Base-by-base conservation (phyloP, 768 basidiomycete species). In the Leccinum truebloodii region DNA sequence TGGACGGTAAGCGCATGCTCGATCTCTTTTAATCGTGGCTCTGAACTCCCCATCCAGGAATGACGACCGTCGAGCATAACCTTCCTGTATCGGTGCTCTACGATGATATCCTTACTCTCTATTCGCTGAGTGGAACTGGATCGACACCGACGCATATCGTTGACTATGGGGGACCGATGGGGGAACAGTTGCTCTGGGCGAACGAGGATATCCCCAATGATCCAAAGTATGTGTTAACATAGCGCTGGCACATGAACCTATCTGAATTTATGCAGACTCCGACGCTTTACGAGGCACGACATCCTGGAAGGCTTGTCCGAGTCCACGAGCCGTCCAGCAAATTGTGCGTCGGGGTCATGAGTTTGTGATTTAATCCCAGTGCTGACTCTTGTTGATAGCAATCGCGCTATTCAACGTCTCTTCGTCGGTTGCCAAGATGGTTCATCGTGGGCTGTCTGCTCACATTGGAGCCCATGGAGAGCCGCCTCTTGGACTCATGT, bases 401-500 rank as follows among this genome's bases (percentile, higher is more conserved):
- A 86, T 81, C 54, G 81, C 84, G 4, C 60, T 89, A 2, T 89
- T 84, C 72, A 91, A 91, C 65, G 87, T 86, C 4, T 90, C 89
- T 6, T 75, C 73, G 12, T 88, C 88, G 3, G 79, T 86, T 10
- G 85, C 87, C 0, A 83, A 85, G 67, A 87, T 91, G 87, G 84
- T 89, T 20, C 73, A 80, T 30, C 82, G 79, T 58, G 89, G 88
- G 13, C 71, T 89, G 16, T 76, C 79, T 26, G 78, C 85, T 3
- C 84, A 88, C 64, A 86, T 91, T 59, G 89, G 89, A 24, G 88
- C 88, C 0, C 89, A 91, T 66, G 89, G 89, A 18, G 86, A 90
- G 69, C 81, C 83, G 3, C 89, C 89, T 0, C 71, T 89, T 12
- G 89, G 89, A 1, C 67, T 86, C n/a, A 88, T 88, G 75, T 92